phyloP scores from a whole-genome alignment of 805 yeast species.

The Candida schatavii region DNA sequence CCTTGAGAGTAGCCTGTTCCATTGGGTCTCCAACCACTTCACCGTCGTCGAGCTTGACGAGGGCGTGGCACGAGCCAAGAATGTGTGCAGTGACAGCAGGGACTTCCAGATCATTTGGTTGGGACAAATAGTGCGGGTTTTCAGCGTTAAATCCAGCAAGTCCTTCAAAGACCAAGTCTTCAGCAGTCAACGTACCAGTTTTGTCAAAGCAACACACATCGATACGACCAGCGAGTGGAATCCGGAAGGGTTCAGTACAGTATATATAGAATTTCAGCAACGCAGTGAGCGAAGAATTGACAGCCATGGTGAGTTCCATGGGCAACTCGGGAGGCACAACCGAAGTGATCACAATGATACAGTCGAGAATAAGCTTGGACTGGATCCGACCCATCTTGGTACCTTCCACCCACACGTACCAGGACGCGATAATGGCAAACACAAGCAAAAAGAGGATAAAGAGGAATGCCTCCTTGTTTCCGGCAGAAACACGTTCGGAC shows the following conservation, averaged over 20 bases:
- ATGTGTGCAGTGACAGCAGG: constrained; percentile 68
- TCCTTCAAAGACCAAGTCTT: constrained; percentile 94
- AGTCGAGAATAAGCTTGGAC: constrained; percentile 88
- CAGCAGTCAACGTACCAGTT: constrained; percentile 97
- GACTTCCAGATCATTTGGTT: constrained; percentile 58
- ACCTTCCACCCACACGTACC: constrained; percentile 99
- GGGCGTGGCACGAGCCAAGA: constrained; percentile 94
- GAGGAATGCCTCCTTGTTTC: constrained; percentile 89
- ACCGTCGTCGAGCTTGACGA: constrained; percentile 92
- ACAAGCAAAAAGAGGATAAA: constrained; percentile 85
- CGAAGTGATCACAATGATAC: constrained; percentile 92
- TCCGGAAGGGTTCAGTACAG: constrained; percentile 98
- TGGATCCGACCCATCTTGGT: constrained; percentile 93
- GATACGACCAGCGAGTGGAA: constrained; percentile 95
- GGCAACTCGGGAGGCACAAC: constrained; percentile 99
- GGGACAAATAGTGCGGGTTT: constrained; percentile 54
- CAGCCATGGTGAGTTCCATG: constrained; percentile 98
- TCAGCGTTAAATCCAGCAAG: constrained; percentile 71
- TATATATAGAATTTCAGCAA: constrained; percentile 83
- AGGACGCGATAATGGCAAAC: constrained; percentile 92
- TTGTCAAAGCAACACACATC: constrained; percentile 99
- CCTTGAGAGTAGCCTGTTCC: constrained; percentile 94
- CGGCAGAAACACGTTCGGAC: constrained; percentile 94
- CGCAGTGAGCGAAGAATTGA: constrained; percentile 85
- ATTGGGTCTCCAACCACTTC: constrained; percentile 98